Conservation (phyloP, 257 asterid species). For the Fraxinus cuspidata region DNA sequence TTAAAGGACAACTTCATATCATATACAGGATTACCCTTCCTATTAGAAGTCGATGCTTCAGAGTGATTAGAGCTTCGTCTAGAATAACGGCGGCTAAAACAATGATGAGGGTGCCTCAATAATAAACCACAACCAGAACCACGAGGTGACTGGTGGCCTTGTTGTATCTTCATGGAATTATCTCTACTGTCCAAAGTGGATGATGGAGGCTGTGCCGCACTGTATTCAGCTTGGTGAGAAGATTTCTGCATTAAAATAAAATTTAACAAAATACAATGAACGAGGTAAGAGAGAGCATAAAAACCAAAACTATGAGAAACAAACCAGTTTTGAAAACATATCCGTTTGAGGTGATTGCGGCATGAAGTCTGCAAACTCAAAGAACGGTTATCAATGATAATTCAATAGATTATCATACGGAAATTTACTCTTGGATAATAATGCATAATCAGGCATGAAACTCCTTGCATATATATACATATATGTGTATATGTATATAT, state of each 20-base stretch:
- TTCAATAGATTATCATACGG: no score
- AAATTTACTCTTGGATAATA: slow-evolving; percentile 10
- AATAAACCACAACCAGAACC: slow-evolving; percentile 47
- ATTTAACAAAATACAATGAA: slow-evolving; percentile 10
- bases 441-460: slow-evolving; percentile 1
- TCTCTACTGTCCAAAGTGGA: slow-evolving; percentile 50
- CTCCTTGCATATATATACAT: background rate
- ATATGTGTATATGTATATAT: background rate
- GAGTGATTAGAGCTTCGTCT: slow-evolving; percentile 56
- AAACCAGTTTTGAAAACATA: slow-evolving; percentile 48
- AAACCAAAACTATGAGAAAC: background rate
- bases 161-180: slow-evolving; percentile 48
- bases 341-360: slow-evolving; percentile 47
- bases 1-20: slow-evolving; percentile 47
- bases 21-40: slow-evolving; percentile 37
- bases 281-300: slow-evolving; percentile 1
- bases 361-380: slow-evolving; percentile 41
- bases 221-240: slow-evolving; percentile 46
- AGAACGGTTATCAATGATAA: slow-evolving; percentile 21
- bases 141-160: slow-evolving; percentile 41
- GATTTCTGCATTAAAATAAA: slow-evolving; percentile 40
- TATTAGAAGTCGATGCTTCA: slow-evolving; percentile 69
- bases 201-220: slow-evolving; percentile 38
- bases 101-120: slow-evolving; percentile 58
- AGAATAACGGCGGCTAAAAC: slow-evolving; percentile 69